A percentile compares a stretch with the other conserved stretches of the same genome.
Evolutionary conservation across 768 basidiomycete genomes (phyloP).

Genomic region (Chalciporus sphaerocephalus): DNA sequence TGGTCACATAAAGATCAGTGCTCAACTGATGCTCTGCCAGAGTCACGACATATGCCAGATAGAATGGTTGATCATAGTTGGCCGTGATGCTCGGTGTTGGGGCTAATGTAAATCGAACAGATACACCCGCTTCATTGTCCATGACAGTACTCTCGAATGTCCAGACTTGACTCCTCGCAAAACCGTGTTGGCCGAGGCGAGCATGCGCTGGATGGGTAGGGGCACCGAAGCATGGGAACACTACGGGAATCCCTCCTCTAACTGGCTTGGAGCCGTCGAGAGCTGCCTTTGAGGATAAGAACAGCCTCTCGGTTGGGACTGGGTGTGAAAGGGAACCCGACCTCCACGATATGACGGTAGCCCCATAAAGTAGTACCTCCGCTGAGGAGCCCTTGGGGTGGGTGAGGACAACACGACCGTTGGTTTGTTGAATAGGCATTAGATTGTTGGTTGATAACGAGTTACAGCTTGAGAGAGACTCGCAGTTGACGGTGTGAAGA

Average conservation of each 20-base stretch:
- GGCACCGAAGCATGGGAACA: conserved; percentile 88
- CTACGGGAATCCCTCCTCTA: conserved; percentile 53
- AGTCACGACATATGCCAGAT: conserved; percentile 77
- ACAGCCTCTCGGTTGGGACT: conserved; percentile 61
- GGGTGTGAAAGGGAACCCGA: conserved; percentile 36
- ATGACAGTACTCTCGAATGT: conserved; percentile 54
- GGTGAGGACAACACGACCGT: conserved; percentile 44
- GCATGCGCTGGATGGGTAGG: conserved; percentile 70
- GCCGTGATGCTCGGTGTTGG: conserved; percentile 56
- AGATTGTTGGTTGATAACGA: background rate
- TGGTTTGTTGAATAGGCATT: conserved; percentile 55
- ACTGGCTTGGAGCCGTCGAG: conserved; percentile 80
- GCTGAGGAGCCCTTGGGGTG: conserved; percentile 70
- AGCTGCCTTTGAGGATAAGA: conserved; percentile 73
- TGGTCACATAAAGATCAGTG: conserved; percentile 78
- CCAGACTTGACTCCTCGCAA: conserved; percentile 81
- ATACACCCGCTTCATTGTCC: conserved; percentile 69
- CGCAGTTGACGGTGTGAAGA: background rate
- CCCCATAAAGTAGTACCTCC: conserved; percentile 74
- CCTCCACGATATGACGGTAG: conserved; percentile 87
- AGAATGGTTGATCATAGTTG: conserved; percentile 62
- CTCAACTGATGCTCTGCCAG: conserved; percentile 67
- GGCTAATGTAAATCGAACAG: conserved; percentile 65
- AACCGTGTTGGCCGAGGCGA: conserved; percentile 82
- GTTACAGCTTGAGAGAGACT: conserved; percentile 3